phyloP scores from a whole-genome alignment of 305 asterid genomes.

The Ruellia speciosa region DNA sequence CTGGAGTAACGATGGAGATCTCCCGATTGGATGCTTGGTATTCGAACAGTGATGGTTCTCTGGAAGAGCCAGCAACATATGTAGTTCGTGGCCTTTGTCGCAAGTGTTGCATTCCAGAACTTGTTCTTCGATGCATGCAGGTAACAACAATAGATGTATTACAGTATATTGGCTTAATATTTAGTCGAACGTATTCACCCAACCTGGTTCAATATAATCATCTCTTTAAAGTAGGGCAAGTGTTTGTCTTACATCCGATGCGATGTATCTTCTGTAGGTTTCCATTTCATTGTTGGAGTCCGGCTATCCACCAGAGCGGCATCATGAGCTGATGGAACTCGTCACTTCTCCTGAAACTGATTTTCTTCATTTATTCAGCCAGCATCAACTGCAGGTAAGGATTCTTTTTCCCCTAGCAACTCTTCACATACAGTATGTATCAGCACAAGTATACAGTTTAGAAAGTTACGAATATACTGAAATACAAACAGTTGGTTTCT shows the following conservation, averaged over 20 bases:
- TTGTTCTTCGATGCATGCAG: slow-evolving; percentile 91
- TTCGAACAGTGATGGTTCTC: slow-evolving; percentile 63
- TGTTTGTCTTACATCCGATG: too few species aligned
- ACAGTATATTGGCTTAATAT: too few species aligned
- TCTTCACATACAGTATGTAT: too few species aligned
- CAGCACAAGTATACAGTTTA: too few species aligned
- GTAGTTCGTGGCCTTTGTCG: slow-evolving; percentile 93
- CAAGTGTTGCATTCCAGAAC: slow-evolving; percentile 93
- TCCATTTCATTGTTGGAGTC: slow-evolving; percentile 67
- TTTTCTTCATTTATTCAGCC: slow-evolving; percentile 79
- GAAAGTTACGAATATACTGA: background rate
- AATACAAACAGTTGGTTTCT: too few species aligned
- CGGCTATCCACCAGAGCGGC: slow-evolving; percentile 60
- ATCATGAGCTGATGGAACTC: slow-evolving; percentile 68
- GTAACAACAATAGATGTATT: slow-evolving; percentile 28
- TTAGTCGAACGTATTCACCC: too few species aligned
- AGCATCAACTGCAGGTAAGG: slow-evolving; percentile 83
- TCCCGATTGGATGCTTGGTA: slow-evolving; percentile 92
- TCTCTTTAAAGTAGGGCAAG: too few species aligned
- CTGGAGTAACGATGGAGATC: slow-evolving; percentile 89
- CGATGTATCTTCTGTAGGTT: slow-evolving; percentile 34
- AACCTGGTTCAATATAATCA: background rate
- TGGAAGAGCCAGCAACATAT: slow-evolving; percentile 75
- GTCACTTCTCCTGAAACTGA: slow-evolving; percentile 68
- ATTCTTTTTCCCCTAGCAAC: background rate